These are phyloP conservation scores for Vickermania ingenoplastis DNA, from an alignment of 208 protist species.

Conservation along the genomic window DNA sequence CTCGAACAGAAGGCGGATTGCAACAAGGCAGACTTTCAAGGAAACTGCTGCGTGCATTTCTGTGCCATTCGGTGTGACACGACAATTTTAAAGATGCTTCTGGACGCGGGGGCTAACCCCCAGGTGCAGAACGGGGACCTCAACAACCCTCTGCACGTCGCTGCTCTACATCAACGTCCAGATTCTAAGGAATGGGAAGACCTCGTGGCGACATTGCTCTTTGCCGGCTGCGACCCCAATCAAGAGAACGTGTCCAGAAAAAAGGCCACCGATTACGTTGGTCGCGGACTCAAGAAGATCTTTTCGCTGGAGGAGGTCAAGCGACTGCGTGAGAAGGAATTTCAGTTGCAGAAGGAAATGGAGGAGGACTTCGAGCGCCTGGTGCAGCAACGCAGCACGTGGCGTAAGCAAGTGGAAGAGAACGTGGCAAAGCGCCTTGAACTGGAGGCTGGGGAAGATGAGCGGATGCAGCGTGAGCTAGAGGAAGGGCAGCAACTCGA, in stretches of 20 bases:
- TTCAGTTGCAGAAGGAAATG: constrained; percentile 20
- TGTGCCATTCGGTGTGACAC: constrained; percentile 81
- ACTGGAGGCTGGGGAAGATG: constrained; percentile 40
- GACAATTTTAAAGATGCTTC: constrained; percentile 63
- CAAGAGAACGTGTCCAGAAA: constrained; percentile 75
- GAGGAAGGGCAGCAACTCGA: constrained; percentile 57
- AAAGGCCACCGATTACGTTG: constrained; percentile 72
- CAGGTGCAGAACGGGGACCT: constrained; percentile 64
- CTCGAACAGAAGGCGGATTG: constrained; percentile 53
- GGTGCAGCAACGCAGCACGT: constrained; percentile 23
- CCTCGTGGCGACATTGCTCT: constrained; percentile 59
- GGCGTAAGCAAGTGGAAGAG: constrained; percentile 13
- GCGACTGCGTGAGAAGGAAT: constrained; percentile 19
- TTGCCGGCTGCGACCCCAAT: constrained; percentile 54
- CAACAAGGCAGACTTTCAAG: constrained; percentile 57
- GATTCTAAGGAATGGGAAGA: constrained; percentile 84
- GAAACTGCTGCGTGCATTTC: constrained; percentile 79
- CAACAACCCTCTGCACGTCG: constrained; percentile 78
- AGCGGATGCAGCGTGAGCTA: constrained; percentile 49
- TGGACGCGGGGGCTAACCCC: constrained; percentile 39
- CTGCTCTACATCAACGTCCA: constrained; percentile 56
- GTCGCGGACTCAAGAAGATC: constrained; percentile 59
- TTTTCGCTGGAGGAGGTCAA: constrained; percentile 68
- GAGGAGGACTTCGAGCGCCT: constrained; percentile 33
- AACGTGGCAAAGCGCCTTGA: constrained; percentile 16